Base-by-base conservation (phyloP, 148 eudicot genomes). In the Cornus florida region DNA sequence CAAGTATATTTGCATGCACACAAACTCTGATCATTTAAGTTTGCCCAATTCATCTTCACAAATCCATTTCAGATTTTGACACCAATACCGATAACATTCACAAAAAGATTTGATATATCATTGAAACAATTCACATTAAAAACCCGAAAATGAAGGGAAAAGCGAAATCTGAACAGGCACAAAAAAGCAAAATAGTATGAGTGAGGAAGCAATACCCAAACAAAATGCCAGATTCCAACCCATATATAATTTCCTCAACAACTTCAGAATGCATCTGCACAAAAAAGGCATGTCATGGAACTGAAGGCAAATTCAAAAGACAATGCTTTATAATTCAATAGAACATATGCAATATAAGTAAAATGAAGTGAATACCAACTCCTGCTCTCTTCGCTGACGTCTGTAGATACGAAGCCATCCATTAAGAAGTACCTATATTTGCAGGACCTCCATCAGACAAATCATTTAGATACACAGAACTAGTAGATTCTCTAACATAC, bases 231-330 rank as follows among this genome's bases (percentile, higher is more conserved):
- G 99, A 94, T 83, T 97, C 97, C 87, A 94, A 81, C 66, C 98
- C 99, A 74, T 90, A 90, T 72, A 94, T 97, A 78, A 97, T 91
- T 83, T 97, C 99, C 77, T 97, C 99, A 72, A 94, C 92, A 78
- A 92, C 99, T 84, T 97, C 98, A 80, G 94, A 97, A 83, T 97
- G 95, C 94, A 94, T 92, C 99, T 97, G 86, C 80, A 85, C 77
- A 60, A 74, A 14, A 71, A 65, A 69, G 77, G 35, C 69, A 23
- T 22, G 67, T 72, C 62, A 76, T 67, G 43, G 78, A 28, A 73
- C n/a, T 14, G 35, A 75, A 75, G 31, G 39, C 13, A 48, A 66
- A 73, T 41, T 28, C 23, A 39, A 75, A 33, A 50, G 64, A 66
- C 74, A 82, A 17, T 59, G 48, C 60, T 35, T 17, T 23, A 69